Conservation (phyloP, 345 rosid genomes). For the Populus deltoides region DNA sequence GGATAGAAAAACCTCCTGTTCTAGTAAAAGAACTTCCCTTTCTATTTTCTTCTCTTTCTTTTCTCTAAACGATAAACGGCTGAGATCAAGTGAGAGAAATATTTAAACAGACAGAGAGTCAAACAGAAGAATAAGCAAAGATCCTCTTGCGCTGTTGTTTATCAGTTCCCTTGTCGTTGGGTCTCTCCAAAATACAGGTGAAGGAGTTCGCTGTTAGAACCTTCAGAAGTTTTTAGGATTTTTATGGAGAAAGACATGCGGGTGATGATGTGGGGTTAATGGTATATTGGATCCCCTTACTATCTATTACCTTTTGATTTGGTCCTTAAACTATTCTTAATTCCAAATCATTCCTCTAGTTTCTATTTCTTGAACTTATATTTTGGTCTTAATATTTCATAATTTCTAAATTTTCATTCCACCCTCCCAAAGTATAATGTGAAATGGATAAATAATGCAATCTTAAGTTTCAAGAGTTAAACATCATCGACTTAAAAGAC, state of each 20-base stretch:
- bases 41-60: not conserved
- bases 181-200: not conserved
- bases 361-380: not conserved
- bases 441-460: not conserved
- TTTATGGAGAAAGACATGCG: not conserved
- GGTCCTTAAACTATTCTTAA: not conserved
- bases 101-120: constrained; percentile 8
- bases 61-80: constrained; percentile 22
- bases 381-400: not conserved
- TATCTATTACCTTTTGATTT: not conserved
- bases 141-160: not conserved
- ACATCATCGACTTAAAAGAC: no score
- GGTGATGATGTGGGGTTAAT: constrained; percentile 38
- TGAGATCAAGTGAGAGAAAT: not conserved
- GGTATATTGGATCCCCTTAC: not conserved
- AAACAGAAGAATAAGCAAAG: not conserved
- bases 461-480: no score
- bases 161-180: not conserved
- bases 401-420: not conserved
- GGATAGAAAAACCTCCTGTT: constrained; percentile 19
- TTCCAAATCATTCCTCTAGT: not conserved
- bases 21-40: constrained; percentile 1
- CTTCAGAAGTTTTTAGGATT: not conserved
- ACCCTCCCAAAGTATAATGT: not conserved
- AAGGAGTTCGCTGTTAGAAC: not conserved